Conservation (phyloP, 768 basidiomycete species). For the Neoboletus subvelutipes region DNA sequence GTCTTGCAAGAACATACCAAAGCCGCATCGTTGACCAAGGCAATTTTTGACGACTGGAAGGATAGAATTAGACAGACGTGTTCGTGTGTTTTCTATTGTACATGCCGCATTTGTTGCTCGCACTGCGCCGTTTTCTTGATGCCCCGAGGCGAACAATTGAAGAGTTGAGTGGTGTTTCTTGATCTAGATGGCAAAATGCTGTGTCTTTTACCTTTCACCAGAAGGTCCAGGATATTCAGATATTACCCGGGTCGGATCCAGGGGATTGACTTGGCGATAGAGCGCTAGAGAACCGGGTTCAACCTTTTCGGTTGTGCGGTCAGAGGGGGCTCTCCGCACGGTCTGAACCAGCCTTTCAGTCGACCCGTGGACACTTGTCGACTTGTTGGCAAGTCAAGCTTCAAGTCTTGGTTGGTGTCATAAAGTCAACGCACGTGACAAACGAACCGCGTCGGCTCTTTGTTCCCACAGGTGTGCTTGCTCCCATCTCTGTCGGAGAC, state of each 20-base stretch:
- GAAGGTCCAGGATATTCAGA: no score
- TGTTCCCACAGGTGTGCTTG: conserved; percentile 17
- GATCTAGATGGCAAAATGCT: background rate
- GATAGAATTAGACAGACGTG: background rate
- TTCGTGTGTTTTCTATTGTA: background rate
- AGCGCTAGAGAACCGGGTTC: background rate
- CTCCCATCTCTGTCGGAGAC: conserved; percentile 12
- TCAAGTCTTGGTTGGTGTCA: background rate
- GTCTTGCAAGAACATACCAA: background rate
- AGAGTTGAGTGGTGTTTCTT: background rate
- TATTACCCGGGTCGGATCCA: background rate
- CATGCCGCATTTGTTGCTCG: background rate
- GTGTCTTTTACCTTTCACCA: background rate
- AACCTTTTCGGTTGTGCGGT: background rate
- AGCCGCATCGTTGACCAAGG: background rate
- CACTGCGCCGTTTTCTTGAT: background rate
- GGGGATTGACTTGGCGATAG: background rate
- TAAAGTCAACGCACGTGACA: conserved; percentile 36
- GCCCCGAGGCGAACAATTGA: background rate
- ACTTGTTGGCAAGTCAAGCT: background rate
- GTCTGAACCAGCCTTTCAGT: background rate
- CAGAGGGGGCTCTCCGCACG: background rate
- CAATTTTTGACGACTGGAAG: background rate
- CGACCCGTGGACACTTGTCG: background rate
- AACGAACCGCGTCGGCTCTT: conserved; percentile 30